Base-by-base conservation (phyloP, 805 yeast genomes). In the Saccharomycopsis schoenii region DNA sequence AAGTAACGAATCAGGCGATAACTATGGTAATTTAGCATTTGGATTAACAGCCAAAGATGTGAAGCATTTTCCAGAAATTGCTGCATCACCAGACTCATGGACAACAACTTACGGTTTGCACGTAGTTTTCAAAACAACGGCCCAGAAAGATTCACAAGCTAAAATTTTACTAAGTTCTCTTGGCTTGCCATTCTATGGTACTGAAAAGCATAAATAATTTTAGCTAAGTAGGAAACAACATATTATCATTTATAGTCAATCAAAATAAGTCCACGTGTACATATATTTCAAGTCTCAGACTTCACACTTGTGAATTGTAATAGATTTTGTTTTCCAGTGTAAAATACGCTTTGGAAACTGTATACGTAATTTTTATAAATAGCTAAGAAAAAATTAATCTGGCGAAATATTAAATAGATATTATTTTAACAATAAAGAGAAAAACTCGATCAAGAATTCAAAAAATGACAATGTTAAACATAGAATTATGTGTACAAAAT, bases 141-240 rank as follows among this genome's bases (percentile, higher is more conserved):
- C 98, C 8, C 90, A 91, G 74, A 84, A 90, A 21, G 97, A 92
- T 70, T 83, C 84, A 39, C 94, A 89, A 69, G 97, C 98, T 10
- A 84, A 96, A 72, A 83, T 88, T 19, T 77, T 93, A 67, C 75
- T 93, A 64, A 87, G 96, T 71, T 87, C 89, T 1, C 79, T 83
- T 66, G 97, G 96, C 8, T 72, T 92, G 58, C 96, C 97, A 60
- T 89, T 92, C 76, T 70, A 73, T 58, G 86, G 85, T 29, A 67
- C 74, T 58, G 85, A 81, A 69, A 77, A 75, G 64, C 60, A 60
- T 36, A 24, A 34, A 36, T 60, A 36, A 55, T 40, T 51, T 1
- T 17, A 34, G 21, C 12, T 25, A 17, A 29, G 15, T 51, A 52
- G 24, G 29, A 29, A 52, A n/a, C 15, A 52, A 12, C n/a, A 47